A percentile compares a stretch with the other conserved stretches of the same genome.
Conservation (phyloP, 176 grass and related monocot genomes). For the Oryza punctata region DNA sequence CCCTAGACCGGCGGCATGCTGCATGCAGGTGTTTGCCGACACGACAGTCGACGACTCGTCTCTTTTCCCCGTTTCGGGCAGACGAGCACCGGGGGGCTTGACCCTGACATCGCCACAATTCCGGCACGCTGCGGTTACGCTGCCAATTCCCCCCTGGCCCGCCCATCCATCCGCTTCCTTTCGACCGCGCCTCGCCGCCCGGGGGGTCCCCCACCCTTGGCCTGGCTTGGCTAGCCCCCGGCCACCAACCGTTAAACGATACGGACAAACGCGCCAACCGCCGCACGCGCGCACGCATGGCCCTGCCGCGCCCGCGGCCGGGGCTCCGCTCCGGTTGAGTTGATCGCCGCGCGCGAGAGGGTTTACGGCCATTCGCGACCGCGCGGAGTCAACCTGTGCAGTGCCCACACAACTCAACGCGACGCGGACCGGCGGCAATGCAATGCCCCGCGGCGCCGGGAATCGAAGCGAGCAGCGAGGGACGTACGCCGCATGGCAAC, state of each 20-base stretch:
- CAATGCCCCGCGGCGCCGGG: not conserved
- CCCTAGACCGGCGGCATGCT: not conserved
- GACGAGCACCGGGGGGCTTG: not conserved
- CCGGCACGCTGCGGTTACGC: conserved; percentile 18
- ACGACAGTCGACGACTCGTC: not conserved
- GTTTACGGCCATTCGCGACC: not conserved
- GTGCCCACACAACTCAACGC: not conserved
- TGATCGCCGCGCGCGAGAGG: not conserved
- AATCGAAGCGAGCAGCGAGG: not conserved
- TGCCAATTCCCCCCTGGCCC: not conserved
- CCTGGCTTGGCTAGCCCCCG: not conserved
- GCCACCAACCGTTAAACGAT: not conserved
- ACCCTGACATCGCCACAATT: not conserved
- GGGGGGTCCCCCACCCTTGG: too few species aligned
- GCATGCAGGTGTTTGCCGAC: not conserved
- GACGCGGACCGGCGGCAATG: not conserved
- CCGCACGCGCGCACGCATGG: not conserved
- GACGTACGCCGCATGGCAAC: not conserved
- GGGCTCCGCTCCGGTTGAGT: too few species aligned
- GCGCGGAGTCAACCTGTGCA: not conserved
- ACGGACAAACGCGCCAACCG: not conserved
- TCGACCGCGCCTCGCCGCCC: not conserved
- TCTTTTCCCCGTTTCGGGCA: not conserved
- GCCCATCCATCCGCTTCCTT: not conserved
- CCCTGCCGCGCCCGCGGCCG: too few species aligned